These are phyloP conservation scores for Penicillium sp. DNA, from an alignment of 2,329 filamentous ascomycete genomes.

Conservation along the genomic window DNA sequence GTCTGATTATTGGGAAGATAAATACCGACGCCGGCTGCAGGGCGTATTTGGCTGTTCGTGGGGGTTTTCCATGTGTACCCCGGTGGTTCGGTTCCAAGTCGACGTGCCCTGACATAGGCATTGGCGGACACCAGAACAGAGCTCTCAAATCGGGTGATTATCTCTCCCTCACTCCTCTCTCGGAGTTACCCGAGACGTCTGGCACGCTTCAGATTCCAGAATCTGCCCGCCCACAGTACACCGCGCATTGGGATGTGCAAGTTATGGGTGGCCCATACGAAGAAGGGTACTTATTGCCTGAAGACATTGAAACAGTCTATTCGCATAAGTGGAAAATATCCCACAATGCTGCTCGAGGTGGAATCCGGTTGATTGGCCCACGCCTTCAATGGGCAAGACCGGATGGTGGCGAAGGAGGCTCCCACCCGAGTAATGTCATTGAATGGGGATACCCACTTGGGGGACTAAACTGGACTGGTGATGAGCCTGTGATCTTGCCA, in stretches of 20 bases:
- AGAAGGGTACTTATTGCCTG: constrained; percentile 51
- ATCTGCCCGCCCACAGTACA: constrained; percentile 51
- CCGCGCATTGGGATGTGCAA: constrained; percentile 53
- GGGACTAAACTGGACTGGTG: neutral
- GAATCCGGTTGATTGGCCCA: constrained; percentile 60
- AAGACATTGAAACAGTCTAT: constrained; percentile 59
- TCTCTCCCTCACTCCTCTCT: constrained; percentile 39
- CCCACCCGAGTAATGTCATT: constrained; percentile 60
- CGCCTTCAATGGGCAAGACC: constrained; percentile 58
- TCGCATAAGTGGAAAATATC: constrained; percentile 40
- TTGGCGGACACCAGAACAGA: constrained; percentile 62
- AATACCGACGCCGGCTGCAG: constrained; percentile 34
- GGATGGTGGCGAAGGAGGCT: constrained; percentile 62
- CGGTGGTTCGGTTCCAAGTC: constrained; percentile 60
- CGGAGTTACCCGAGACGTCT: no score
- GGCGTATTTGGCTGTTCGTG: constrained; percentile 58
- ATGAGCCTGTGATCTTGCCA: constrained; percentile 49
- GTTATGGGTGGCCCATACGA: constrained; percentile 59
- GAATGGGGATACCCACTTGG: constrained; percentile 56
- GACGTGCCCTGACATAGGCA: constrained; percentile 56
- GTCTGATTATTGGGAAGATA: constrained; percentile 56
- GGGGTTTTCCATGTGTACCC: constrained; percentile 54
- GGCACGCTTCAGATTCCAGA: constrained; percentile 33
- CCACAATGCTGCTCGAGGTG: constrained; percentile 61
- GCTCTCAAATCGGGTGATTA: constrained; percentile 56